Percentiles rank a stretch among this genome's conserved stretches.
Evolutionary conservation across 768 basidiomycete genomes (phyloP).

Genomic region (Scleroderma bovista): DNA sequence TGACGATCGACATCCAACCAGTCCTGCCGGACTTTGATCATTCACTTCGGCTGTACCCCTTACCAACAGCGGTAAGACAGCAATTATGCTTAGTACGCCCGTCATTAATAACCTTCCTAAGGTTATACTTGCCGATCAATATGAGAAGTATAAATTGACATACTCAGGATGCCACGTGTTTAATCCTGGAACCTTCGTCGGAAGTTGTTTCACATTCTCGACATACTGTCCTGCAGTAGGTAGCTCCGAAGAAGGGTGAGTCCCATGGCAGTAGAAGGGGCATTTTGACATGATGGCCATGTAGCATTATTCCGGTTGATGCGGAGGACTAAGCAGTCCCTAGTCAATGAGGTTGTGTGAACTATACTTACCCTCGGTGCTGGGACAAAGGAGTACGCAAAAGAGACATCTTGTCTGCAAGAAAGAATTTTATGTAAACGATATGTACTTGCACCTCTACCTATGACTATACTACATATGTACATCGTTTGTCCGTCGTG

Average conservation of each 20-base stretch:
- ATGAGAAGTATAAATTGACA: slow-evolving; percentile 92
- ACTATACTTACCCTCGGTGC: no score
- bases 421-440: no score
- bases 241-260: slow-evolving; percentile 82
- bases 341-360: background rate
- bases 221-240: slow-evolving; percentile 84
- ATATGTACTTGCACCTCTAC: no score
- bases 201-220: slow-evolving; percentile 78
- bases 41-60: slow-evolving; percentile 84
- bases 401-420: no score
- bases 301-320: slow-evolving; percentile 38
- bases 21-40: slow-evolving; percentile 90
- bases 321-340: slow-evolving; percentile 25
- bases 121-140: slow-evolving; percentile 93
- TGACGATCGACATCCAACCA: slow-evolving; percentile 81
- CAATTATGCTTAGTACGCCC: background rate
- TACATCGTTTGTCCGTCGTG: no score
- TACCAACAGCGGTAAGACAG: slow-evolving; percentile 81
- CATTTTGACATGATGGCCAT: background rate
- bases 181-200: slow-evolving; percentile 92
- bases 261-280: slow-evolving; percentile 1
- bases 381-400: no score
- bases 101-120: slow-evolving; percentile 28
- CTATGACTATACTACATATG: no score
- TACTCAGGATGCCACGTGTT: slow-evolving; percentile 99